Conservation (phyloP, 352 stramenopile genomes). For the Phytopythium montanum region DNA sequence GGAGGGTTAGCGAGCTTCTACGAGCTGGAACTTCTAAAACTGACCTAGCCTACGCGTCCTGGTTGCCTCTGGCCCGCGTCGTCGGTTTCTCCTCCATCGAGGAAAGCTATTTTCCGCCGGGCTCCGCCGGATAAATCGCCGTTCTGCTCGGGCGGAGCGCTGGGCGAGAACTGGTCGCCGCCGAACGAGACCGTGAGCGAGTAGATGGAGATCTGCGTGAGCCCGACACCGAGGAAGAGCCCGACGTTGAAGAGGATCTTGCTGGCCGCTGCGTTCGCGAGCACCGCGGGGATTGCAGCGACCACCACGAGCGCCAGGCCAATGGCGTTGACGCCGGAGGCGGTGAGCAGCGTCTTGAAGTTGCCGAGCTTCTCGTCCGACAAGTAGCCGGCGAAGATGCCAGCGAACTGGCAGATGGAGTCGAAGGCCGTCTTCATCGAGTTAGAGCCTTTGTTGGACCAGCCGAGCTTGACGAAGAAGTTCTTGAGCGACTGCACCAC, state of each 20-base stretch:
- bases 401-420: slow-evolving; percentile 57
- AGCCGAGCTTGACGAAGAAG: slow-evolving; percentile 59
- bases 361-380: slow-evolving; percentile 55
- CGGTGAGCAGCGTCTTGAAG: slow-evolving; percentile 26
- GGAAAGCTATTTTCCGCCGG: too few relatives aligned
- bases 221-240: slow-evolving; percentile 46
- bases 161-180: slow-evolving; percentile 56
- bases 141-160: slow-evolving; percentile 36
- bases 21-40: too few relatives aligned
- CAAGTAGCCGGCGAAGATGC: slow-evolving; percentile 50
- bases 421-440: slow-evolving; percentile 67
- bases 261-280: slow-evolving; percentile 21
- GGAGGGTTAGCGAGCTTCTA: too few relatives aligned
- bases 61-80: too few relatives aligned
- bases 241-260: slow-evolving; percentile 53
- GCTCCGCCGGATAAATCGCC: too few relatives aligned
- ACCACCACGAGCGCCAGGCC: slow-evolving; percentile 50
- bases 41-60: too few relatives aligned
- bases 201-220: slow-evolving; percentile 50
- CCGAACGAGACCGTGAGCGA: slow-evolving; percentile 58
- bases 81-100: too few relatives aligned
- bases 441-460: slow-evolving; percentile 48
- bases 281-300: slow-evolving; percentile 33
- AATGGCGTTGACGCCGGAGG: slow-evolving; percentile 20
- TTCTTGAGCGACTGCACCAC: slow-evolving; percentile 47